Evolutionary conservation across 176 grass and related monocot species (phyloP).

Genomic region (Melocanna baccifera): DNA sequence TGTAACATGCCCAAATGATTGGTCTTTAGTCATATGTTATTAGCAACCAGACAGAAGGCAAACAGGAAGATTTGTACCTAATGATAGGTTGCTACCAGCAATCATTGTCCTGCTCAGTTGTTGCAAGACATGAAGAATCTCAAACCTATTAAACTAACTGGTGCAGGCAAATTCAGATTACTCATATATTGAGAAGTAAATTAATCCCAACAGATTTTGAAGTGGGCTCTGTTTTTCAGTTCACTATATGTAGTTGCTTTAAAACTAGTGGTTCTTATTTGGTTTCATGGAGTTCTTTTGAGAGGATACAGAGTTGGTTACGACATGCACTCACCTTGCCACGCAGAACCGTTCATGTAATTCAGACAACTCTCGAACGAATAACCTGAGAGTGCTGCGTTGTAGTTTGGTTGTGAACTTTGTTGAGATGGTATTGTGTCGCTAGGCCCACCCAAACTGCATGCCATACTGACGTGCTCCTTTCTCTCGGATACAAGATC

Average conservation of each 20-base stretch:
- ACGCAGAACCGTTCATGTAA: too few species aligned
- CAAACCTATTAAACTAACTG: slow-evolving; percentile 7
- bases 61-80: slow-evolving; percentile 19
- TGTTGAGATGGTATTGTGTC: not conserved
- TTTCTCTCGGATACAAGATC: slow-evolving; percentile 19
- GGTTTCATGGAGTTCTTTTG: too few species aligned
- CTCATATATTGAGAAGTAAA: not conserved
- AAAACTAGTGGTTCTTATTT: too few species aligned
- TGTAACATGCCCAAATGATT: slow-evolving; percentile 24
- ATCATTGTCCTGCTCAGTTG: slow-evolving; percentile 9
- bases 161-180: not conserved
- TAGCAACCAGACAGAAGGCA: not conserved
- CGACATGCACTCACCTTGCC: too few species aligned
- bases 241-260: not conserved
- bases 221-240: not conserved
- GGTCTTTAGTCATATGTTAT: slow-evolving; percentile 16
- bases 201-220: not conserved
- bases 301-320: too few species aligned
- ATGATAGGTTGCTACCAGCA: slow-evolving; percentile 19
- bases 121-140: slow-evolving; percentile 33
- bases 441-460: not conserved
- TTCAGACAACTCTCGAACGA: too few species aligned
- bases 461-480: not conserved
- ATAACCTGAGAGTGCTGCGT: too few species aligned
- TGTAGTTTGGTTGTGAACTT: not conserved